These are phyloP conservation scores for Paecilomyces fulvus DNA, from an alignment of 2,329 filamentous ascomycete species.

Conservation along the genomic window DNA sequence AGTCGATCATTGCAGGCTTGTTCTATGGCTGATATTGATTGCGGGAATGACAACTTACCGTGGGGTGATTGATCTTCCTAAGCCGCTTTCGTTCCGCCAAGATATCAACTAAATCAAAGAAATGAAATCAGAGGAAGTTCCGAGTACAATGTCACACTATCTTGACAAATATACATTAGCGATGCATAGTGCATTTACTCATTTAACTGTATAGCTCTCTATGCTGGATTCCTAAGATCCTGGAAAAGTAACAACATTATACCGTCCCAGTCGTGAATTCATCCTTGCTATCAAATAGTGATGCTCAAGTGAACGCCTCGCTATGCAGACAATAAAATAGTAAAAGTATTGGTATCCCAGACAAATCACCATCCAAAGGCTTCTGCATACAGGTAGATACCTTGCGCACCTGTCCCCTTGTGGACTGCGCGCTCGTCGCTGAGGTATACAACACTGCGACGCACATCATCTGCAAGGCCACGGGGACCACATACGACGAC, in stretches of 20 bases:
- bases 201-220: neutral
- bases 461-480: conserved; percentile 47
- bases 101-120: neutral
- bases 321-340: neutral
- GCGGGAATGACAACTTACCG: neutral
- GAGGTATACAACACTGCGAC: conserved; percentile 46
- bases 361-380: conserved; percentile 40
- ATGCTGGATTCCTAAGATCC: neutral
- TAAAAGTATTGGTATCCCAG: neutral
- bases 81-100: neutral
- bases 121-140: neutral
- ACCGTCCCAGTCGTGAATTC: neutral
- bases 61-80: neutral
- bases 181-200: neutral
- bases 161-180: neutral
- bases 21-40: neutral
- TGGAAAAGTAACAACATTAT: neutral
- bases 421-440: conserved; percentile 60
- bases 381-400: conserved; percentile 53
- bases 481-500: conserved; percentile 55
- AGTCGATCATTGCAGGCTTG: neutral
- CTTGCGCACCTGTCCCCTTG: conserved; percentile 59
- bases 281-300: neutral
- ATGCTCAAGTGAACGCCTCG: neutral
- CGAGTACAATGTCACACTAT: neutral